These are phyloP conservation scores for Tulasnella sp. DNA, from an alignment of 768 basidiomycete species.

Conservation along the genomic window DNA sequence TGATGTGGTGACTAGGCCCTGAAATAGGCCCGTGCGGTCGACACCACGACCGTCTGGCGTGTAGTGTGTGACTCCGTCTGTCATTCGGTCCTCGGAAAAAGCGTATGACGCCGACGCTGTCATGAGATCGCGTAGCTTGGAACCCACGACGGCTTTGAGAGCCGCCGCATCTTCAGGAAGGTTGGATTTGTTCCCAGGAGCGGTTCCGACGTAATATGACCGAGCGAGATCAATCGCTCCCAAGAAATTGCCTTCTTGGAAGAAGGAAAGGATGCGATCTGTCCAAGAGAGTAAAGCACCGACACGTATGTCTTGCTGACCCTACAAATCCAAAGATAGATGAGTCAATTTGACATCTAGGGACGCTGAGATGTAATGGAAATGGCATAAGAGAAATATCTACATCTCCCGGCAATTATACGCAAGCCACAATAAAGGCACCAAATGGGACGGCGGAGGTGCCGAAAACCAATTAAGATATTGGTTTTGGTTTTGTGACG, in stretches of 20 bases:
- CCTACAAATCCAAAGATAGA: constrained; percentile 31
- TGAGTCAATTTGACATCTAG: constrained; percentile 8
- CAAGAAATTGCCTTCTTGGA: constrained; percentile 78
- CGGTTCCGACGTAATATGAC: constrained; percentile 64
- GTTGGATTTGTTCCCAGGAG: constrained; percentile 75
- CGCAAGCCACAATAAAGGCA: too few species aligned
- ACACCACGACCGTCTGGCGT: constrained; percentile 80
- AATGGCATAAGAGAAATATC: not conserved
- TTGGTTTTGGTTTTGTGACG: too few species aligned
- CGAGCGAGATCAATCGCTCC: constrained; percentile 77
- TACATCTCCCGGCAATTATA: too few species aligned
- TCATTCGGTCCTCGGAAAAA: constrained; percentile 92
- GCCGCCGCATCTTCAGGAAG: constrained; percentile 56
- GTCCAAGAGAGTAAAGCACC: constrained; percentile 92
- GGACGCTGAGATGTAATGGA: not conserved
- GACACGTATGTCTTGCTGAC: constrained; percentile 51
- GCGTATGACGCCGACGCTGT: constrained; percentile 74
- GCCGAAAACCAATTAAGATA: too few species aligned
- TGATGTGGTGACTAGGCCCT: constrained; percentile 67
- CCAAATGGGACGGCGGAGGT: too few species aligned
- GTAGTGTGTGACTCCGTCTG: constrained; percentile 71
- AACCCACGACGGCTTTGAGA: constrained; percentile 52
- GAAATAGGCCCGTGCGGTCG: constrained; percentile 80
- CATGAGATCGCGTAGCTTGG: constrained; percentile 72
- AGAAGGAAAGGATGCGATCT: constrained; percentile 72